Base-by-base conservation (phyloP, 768 basidiomycete genomes). In the Panus rudis region DNA sequence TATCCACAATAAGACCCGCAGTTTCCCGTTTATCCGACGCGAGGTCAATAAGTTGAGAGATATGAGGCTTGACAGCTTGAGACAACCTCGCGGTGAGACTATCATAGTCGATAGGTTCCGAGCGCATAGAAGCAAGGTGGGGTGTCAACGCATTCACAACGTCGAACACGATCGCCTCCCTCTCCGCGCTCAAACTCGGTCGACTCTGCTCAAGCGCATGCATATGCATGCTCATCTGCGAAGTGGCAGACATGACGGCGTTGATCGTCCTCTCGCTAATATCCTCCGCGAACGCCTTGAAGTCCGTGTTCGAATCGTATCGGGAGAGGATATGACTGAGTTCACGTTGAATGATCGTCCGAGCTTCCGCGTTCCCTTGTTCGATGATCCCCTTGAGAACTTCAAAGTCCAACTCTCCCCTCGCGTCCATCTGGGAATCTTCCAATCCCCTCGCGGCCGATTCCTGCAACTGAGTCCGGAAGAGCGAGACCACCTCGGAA, bases 11-110 rank as follows among this genome's bases (percentile, higher is more conserved):
- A 31, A 92, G 73, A 6, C 75, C 71, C 3, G 89, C 89, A 3
- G 89, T 92, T 62, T 92, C 89, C 26, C 85, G 75, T 59, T 92
- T 92, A 59, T 92, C 89, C 0, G 85, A 88, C 21, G 89, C 82
- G 38, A 92, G 73, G 57, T 92, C 89, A 48, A 92, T 92, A 46
- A 92, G 78, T 52, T 92, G 87, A 2, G 86, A 78, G 20, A 92
- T 89, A 50, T 90, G 84, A 6, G 89, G 89, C 53, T 91, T 90
- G 55, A 92, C 89, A 0, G 89, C 84, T 60, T 92, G 84, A 19
- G 83, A 73, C 13, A 92, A 76, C 52, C 78, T 78, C 34, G 67
- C 69, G 2, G 89, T 92, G 45, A 92, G 66, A 50, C 73, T 69
- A 26, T 89, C 84, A 53, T 91, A 87, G 56, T 92, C 87, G 37